Percentiles rank a stretch among this genome's conserved stretches.
Conservation (phyloP, 2,329 filamentous ascomycete species). For the Triangularia verruculosa region DNA sequence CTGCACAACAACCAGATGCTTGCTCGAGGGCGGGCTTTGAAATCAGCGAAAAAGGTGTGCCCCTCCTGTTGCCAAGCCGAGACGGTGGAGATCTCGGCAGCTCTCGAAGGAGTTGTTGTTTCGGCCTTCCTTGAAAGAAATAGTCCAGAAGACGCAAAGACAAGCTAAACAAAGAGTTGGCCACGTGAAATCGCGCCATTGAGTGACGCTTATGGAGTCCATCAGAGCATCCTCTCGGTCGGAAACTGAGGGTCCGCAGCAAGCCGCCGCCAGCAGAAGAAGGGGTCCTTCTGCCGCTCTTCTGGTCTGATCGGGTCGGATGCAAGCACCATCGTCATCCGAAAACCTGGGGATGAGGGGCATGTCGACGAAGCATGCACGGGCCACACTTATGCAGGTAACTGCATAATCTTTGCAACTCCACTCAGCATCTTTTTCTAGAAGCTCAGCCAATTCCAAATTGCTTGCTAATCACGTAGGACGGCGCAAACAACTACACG, state of each 20-base stretch:
- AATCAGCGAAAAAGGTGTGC: not conserved
- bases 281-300: not conserved
- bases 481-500: not conserved
- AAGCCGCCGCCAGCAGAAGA: not conserved
- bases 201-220: not conserved
- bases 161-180: not conserved
- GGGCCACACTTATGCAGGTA: not conserved
- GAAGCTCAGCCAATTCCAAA: not conserved
- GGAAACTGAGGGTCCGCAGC: not conserved
- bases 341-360: not conserved
- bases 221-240: not conserved
- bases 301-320: not conserved
- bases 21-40: not conserved
- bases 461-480: not conserved
- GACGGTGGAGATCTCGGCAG: not conserved
- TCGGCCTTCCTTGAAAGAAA: not conserved
- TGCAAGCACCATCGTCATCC: not conserved
- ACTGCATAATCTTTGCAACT: not conserved
- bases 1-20: not conserved
- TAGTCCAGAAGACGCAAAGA: not conserved
- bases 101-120: not conserved
- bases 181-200: not conserved
- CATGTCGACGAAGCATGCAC: not conserved
- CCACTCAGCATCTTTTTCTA: not conserved
- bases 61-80: not conserved